Conservation (phyloP, 768 basidiomycete species). For the Rhizopogon vinicolor region DNA sequence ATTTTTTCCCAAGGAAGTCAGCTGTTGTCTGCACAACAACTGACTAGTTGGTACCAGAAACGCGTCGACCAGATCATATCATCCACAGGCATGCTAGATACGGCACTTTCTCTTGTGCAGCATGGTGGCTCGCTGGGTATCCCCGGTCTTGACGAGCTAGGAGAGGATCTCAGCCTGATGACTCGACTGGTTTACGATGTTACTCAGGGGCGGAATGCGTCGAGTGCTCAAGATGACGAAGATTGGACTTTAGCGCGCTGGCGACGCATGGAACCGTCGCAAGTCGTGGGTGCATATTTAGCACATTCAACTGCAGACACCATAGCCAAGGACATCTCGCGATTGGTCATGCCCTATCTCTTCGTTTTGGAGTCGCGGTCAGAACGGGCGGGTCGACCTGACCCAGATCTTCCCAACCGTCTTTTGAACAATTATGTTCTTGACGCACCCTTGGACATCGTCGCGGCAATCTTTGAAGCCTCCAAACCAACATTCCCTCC, state of each 20-base stretch:
- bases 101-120: slow-evolving; percentile 76
- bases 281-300: slow-evolving; percentile 74
- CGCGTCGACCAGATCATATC: slow-evolving; percentile 61
- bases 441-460: slow-evolving; percentile 58
- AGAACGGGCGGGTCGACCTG: slow-evolving; percentile 73
- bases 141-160: slow-evolving; percentile 74
- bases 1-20: slow-evolving; percentile 6
- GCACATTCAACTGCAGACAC: slow-evolving; percentile 61
- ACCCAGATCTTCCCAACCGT: slow-evolving; percentile 59
- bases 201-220: slow-evolving; percentile 36
- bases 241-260: slow-evolving; percentile 79
- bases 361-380: slow-evolving; percentile 87
- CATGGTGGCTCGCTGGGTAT: slow-evolving; percentile 82
- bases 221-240: slow-evolving; percentile 31
- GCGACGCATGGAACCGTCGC: slow-evolving; percentile 59
- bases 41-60: slow-evolving; percentile 71
- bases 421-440: slow-evolving; percentile 72
- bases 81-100: slow-evolving; percentile 70
- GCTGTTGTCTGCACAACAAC: slow-evolving; percentile 22
- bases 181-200: slow-evolving; percentile 85
- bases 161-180: slow-evolving; percentile 88
- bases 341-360: slow-evolving; percentile 87
- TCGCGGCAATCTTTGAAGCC: slow-evolving; percentile 77
- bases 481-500: slow-evolving; percentile 84
- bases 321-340: slow-evolving; percentile 62